phyloP scores from a whole-genome alignment of 1,139 yeast genomes.

The Nakaseomyces uthaithaninus region DNA sequence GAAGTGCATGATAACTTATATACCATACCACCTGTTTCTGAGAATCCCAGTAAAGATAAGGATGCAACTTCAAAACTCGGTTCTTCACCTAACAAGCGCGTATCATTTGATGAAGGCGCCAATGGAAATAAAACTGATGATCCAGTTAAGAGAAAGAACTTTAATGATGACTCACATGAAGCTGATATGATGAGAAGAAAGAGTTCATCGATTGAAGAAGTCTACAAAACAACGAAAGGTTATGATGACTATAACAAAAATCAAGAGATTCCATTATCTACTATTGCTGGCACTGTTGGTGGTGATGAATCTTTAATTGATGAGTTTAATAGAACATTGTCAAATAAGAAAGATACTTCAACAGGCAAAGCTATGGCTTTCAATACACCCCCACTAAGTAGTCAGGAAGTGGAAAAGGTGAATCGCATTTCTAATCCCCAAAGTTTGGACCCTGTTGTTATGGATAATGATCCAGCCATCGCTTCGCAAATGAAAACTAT shows the following conservation, averaged over 20 bases:
- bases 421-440: not conserved
- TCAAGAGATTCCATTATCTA: not conserved
- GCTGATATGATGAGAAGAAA: constrained; percentile 5
- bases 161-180: constrained; percentile 1
- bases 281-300: constrained; percentile 1
- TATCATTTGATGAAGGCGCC: too few relatives aligned
- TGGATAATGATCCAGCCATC: not conserved
- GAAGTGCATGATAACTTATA: too few relatives aligned
- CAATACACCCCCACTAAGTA: not conserved
- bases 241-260: constrained; percentile 2
- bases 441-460: not conserved
- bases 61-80: too few relatives aligned
- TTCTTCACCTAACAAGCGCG: too few relatives aligned
- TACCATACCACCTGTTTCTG: too few relatives aligned
- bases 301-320: not conserved
- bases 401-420: not conserved
- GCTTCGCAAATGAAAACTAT: not conserved
- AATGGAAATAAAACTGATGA: too few relatives aligned
- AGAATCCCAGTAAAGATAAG: too few relatives aligned
- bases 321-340: constrained; percentile 1
- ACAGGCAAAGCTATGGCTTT: not conserved
- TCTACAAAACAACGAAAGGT: not conserved
- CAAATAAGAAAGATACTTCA: too few relatives aligned
- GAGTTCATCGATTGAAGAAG: constrained; percentile 2
- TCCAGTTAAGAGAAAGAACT: too few relatives aligned